Base-by-base conservation (phyloP, 2,329 filamentous ascomycete genomes). In the Nemania diffusa region DNA sequence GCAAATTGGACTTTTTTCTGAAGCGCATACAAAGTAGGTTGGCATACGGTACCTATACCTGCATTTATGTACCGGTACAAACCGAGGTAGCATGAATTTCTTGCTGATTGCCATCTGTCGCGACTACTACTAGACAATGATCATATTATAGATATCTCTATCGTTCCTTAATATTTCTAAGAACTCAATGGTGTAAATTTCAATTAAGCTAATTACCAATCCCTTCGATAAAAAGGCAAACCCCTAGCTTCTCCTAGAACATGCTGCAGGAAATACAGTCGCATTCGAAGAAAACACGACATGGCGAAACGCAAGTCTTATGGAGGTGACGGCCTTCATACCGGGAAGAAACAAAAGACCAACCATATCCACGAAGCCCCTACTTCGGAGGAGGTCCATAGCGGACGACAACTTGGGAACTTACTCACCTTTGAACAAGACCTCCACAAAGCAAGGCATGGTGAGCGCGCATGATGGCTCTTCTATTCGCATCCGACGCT, bases 351-450 rank as follows among this genome's bases (percentile, higher is more conserved):
- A 69, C 84, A 84, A 68, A 88, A 87, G 75, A 79, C 85, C n/a
- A 72, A 67, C 42, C 73, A 78, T 65, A 80, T 83, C 5, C 85
- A 88, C 70, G 84, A 88, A 65, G 78, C 84, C 1, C 85, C 87
- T 15, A 85, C 87, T 1, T 85, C 84, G 11, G 88, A 91, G 71
- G 87, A 90, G 42, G 84, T 92, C 53, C 81, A 84, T 56, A 88
- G 88, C 42, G 85, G 86, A 69, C 84, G 88, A 59, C 91, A 96
- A 75, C 83, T 96, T 67, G 87, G 86, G 74, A 84, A 89, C 67
- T 83, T 93, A 51, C 84, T 96, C 46, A 80, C 84, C 62, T 94
- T 94, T 75, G 85, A 91, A 71, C 91, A 93, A 79, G 90, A 93
- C 78, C 80, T 88, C 77, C 81, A 84, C 75, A 84, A 88, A 79